Evolutionary conservation across 768 basidiomycete genomes (phyloP).

Genomic region (Boletus reticuloceps): DNA sequence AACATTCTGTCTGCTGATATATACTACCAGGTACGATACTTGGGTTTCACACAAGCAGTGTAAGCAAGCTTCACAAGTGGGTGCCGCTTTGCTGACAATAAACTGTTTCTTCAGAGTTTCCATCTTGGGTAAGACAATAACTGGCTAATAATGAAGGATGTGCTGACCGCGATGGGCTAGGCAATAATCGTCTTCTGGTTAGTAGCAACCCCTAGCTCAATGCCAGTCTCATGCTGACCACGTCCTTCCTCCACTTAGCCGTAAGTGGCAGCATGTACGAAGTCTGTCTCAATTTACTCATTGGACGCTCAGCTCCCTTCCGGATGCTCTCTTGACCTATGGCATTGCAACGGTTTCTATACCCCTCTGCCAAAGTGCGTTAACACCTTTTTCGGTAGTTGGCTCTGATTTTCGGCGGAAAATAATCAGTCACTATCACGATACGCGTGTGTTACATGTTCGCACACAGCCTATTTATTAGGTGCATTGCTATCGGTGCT

Average conservation of each 20-base stretch:
- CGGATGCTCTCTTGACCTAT: not conserved
- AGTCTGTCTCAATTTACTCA: not conserved
- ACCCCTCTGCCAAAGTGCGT: slow-evolving; percentile 18
- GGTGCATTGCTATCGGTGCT: not conserved
- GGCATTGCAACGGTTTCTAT: not conserved
- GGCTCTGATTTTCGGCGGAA: not conserved
- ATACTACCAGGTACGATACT: slow-evolving; percentile 8
- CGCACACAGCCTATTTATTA: not conserved
- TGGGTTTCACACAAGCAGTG: slow-evolving; percentile 5
- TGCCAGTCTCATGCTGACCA: not conserved
- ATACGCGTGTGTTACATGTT: slow-evolving; percentile 24
- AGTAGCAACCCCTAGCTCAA: not conserved
- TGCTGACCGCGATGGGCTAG: not conserved
- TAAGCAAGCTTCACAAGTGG: not conserved
- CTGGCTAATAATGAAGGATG: not conserved
- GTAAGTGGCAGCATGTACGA: slow-evolving; percentile 1
- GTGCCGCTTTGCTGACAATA: not conserved
- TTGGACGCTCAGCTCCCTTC: not conserved
- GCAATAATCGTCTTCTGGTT: not conserved
- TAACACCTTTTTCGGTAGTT: not conserved
- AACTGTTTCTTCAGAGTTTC: not conserved
- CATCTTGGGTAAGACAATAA: slow-evolving; percentile 6
- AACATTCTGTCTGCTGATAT: not conserved
- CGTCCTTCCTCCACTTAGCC: not conserved
- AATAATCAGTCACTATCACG: slow-evolving; percentile 8